Evolutionary conservation across 2,329 filamentous ascomycete genomes (phyloP).

Genomic region (Neodidymelliopsis sp.): DNA sequence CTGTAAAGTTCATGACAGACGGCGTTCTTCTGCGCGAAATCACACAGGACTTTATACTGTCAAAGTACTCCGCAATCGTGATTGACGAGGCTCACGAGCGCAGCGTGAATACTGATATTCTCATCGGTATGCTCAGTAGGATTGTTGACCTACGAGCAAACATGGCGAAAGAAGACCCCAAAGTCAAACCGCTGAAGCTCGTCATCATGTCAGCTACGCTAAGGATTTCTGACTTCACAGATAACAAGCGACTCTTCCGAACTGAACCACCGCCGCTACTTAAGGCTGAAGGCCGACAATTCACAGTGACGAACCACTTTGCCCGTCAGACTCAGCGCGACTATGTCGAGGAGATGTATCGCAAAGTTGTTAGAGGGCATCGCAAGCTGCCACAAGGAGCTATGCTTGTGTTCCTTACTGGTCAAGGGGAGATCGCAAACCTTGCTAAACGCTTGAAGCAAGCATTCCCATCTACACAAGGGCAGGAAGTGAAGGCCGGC

Average conservation of each 20-base stretch:
- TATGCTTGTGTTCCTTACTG: slow-evolving; percentile 93
- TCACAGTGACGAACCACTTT: slow-evolving; percentile 89
- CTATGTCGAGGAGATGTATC: slow-evolving; percentile 89
- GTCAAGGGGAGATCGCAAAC: slow-evolving; percentile 87
- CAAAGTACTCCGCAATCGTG: slow-evolving; percentile 90
- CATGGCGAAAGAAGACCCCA: slow-evolving; percentile 74
- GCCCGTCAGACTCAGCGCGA: slow-evolving; percentile 81
- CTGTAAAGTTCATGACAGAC: slow-evolving; percentile 99
- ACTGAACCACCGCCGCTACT: slow-evolving; percentile 78
- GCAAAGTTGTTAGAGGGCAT: slow-evolving; percentile 87
- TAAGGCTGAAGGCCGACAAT: slow-evolving; percentile 90
- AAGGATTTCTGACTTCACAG: slow-evolving; percentile 86
- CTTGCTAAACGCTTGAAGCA: slow-evolving; percentile 82
- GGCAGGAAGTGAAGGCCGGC: slow-evolving; percentile 60
- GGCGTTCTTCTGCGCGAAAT: slow-evolving; percentile 93
- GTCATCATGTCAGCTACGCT: slow-evolving; percentile 98
- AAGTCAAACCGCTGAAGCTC: slow-evolving; percentile 80
- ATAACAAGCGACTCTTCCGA: slow-evolving; percentile 82
- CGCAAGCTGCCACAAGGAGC: slow-evolving; percentile 87
- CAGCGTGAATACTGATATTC: slow-evolving; percentile 95
- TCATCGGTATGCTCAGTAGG: slow-evolving; percentile 96
- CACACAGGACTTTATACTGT: slow-evolving; percentile 83
- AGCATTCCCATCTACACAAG: slow-evolving; percentile 64
- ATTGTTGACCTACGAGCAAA: slow-evolving; percentile 84
- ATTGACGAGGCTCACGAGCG: slow-evolving; percentile 98